Conservation (phyloP, 257 asterid species). For the Marsdenia floribunda region DNA sequence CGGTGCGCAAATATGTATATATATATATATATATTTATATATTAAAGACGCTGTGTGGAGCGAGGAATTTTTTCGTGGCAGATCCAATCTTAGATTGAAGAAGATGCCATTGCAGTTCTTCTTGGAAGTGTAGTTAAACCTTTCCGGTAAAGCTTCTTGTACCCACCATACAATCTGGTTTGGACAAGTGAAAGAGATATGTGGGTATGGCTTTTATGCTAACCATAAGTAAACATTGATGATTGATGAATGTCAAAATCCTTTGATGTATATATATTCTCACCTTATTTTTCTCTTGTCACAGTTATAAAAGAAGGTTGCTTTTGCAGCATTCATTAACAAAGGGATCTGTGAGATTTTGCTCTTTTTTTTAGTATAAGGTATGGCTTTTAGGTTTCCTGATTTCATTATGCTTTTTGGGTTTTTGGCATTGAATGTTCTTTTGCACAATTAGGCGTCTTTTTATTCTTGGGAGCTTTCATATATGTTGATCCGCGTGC, state of each 20-base stretch:
- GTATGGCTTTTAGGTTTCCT: constrained; percentile 8
- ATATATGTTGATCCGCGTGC: constrained; percentile 5
- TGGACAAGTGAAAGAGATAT: background rate
- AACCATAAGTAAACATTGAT: background rate
- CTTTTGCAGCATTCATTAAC: constrained; percentile 1
- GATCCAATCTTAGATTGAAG: constrained; percentile 35
- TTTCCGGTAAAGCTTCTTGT: constrained; percentile 26
- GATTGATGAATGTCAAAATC: constrained; percentile 3
- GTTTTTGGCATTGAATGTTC: background rate
- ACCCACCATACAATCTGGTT: constrained; percentile 25
- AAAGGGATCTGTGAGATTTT: background rate
- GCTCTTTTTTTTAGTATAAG: constrained; percentile 3
- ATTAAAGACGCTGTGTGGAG: too few species aligned
- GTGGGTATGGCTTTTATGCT: background rate
- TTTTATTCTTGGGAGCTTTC: background rate
- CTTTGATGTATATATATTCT: background rate
- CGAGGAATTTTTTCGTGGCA: constrained; percentile 10
- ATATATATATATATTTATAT: background rate
- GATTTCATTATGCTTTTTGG: background rate
- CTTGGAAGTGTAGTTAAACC: constrained; percentile 44
- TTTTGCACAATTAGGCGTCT: background rate
- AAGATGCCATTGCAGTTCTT: constrained; percentile 16
- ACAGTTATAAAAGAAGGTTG: background rate
- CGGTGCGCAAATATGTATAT: background rate
- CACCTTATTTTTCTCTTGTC: too few species aligned